Evolutionary conservation across 768 basidiomycete genomes (phyloP).

Genomic region (Dioszegia hungarica): DNA sequence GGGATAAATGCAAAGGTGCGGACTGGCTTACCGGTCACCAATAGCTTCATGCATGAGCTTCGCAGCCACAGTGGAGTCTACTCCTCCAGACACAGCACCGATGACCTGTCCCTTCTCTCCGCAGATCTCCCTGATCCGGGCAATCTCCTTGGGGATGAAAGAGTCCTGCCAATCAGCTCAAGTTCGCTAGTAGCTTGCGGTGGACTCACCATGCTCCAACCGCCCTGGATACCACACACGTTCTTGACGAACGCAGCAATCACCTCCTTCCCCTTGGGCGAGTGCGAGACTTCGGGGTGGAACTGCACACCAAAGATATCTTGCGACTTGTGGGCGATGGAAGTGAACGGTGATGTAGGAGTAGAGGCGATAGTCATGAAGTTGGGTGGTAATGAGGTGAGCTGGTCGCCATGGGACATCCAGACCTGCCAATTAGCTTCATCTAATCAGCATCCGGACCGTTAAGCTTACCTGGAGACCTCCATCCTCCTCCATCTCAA

Average conservation of each 20-base stretch:
- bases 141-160: slow-evolving; percentile 95
- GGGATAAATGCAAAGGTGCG: neutral
- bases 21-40: slow-evolving; percentile 69
- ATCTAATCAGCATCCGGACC: neutral
- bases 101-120: slow-evolving; percentile 93
- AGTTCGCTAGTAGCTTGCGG: neutral
- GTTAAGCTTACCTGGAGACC: slow-evolving; percentile 67
- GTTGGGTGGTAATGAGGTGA: slow-evolving; percentile 69
- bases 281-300: slow-evolving; percentile 97
- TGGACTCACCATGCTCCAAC: slow-evolving; percentile 84
- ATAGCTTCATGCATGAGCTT: slow-evolving; percentile 99
- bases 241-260: slow-evolving; percentile 76
- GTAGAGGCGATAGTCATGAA: slow-evolving; percentile 89
- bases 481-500: slow-evolving; percentile 58
- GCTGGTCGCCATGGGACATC: slow-evolving; percentile 99
- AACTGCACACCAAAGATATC: slow-evolving; percentile 96
- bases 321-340: slow-evolving; percentile 82
- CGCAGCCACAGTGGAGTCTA: slow-evolving; percentile 96
- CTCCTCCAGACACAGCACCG: slow-evolving; percentile 94
- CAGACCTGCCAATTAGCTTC: slow-evolving; percentile 64
- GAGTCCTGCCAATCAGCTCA: slow-evolving; percentile 61
- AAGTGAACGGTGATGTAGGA: slow-evolving; percentile 80
- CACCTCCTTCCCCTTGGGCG: slow-evolving; percentile 79
- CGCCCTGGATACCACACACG: slow-evolving; percentile 72
- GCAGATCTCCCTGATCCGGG: slow-evolving; percentile 87